These are phyloP conservation scores for Aaosphaeria pasadenensis DNA, from an alignment of 2,329 filamentous ascomycete genomes.

Conservation along the genomic window DNA sequence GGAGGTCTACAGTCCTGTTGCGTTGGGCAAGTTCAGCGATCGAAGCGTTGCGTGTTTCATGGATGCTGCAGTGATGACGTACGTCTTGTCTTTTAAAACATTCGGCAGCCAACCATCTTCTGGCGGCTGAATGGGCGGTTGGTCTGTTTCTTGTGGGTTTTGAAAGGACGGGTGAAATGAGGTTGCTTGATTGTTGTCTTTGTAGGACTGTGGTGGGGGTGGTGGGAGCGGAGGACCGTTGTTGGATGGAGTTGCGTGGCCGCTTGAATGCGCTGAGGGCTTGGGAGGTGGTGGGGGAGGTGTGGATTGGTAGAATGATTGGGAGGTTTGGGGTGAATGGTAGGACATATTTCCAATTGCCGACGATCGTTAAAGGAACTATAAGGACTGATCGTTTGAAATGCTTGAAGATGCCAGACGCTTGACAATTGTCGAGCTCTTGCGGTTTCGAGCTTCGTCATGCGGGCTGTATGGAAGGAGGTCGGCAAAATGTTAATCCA, in stretches of 20 bases:
- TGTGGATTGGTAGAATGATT: constrained; percentile 39
- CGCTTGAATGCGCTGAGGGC: constrained; percentile 40
- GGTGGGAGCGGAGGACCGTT: constrained; percentile 47
- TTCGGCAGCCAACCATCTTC: constrained; percentile 74
- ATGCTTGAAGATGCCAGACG: no score
- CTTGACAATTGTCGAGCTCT: no score
- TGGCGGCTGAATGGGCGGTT: constrained; percentile 25
- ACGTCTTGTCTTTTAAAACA: constrained; percentile 79
- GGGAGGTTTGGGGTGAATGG: constrained; percentile 37
- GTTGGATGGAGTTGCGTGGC: constrained; percentile 39
- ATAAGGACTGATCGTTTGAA: no score
- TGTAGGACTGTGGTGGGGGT: constrained; percentile 35
- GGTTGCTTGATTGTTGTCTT: constrained; percentile 14
- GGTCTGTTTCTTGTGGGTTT: constrained; percentile 14
- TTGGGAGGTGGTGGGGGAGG: constrained; percentile 49
- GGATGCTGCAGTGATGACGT: constrained; percentile 34
- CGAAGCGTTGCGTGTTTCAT: background rate
- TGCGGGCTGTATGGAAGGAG: no score
- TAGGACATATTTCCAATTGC: constrained; percentile 25
- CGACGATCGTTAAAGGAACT: no score
- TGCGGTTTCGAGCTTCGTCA: no score
- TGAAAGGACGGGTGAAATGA: constrained; percentile 15
- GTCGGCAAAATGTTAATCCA: no score
- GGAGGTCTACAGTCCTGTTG: constrained; percentile 72
- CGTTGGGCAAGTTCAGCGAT: constrained; percentile 9